Conservation (phyloP, 306 rosid species). For the Myrica gale region DNA sequence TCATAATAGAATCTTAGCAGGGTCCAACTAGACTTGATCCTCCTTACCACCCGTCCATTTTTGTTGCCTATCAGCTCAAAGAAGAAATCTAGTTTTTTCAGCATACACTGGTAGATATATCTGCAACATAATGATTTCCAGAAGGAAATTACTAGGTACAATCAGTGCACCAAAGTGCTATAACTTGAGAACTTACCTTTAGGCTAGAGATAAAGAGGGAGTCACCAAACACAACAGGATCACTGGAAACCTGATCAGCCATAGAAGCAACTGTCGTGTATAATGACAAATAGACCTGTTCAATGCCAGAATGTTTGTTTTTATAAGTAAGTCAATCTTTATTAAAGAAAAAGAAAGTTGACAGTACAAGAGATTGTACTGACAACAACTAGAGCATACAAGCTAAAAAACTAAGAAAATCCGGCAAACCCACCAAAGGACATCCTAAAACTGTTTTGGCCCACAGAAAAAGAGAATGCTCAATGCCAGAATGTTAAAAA, state of each 20-base stretch:
- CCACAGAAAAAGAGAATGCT: conserved; percentile 25
- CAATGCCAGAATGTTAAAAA: background rate
- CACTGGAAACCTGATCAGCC: conserved; percentile 67
- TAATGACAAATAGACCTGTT: conserved; percentile 86
- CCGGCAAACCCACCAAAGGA: too few species aligned
- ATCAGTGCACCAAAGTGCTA: background rate
- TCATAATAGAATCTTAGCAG: background rate
- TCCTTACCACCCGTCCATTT: background rate
- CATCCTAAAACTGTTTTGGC: too few species aligned
- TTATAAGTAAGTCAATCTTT: too few species aligned
- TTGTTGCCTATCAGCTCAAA: conserved; percentile 1
- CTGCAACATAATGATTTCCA: background rate
- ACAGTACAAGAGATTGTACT: too few species aligned
- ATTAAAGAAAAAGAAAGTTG: too few species aligned
- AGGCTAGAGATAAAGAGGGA: conserved; percentile 70
- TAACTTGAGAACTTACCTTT: conserved; percentile 48
- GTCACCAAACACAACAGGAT: conserved; percentile 57
- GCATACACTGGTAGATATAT: background rate
- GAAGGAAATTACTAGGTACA: conserved; percentile 15
- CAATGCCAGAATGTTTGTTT: background rate
- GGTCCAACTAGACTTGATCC: background rate
- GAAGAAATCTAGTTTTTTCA: conserved; percentile 10
- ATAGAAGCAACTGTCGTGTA: conserved; percentile 73
- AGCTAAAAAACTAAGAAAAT: too few species aligned
- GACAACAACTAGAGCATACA: too few species aligned